Evolutionary conservation across 2,329 filamentous ascomycete genomes (phyloP).

Genomic region (Verruconis gallopava): DNA sequence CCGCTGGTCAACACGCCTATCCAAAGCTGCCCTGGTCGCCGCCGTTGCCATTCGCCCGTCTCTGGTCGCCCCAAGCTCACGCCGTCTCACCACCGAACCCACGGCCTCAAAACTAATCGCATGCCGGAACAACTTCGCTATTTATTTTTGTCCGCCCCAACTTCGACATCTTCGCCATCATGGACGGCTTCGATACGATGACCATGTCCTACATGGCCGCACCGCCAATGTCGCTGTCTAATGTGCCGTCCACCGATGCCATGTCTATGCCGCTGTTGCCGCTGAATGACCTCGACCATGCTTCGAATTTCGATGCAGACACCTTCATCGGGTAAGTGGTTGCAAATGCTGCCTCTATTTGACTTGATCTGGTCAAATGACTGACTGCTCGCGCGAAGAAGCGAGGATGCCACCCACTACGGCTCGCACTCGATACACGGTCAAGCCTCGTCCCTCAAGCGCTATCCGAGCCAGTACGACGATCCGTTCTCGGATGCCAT

Average conservation of each 20-base stretch:
- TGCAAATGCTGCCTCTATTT: neutral
- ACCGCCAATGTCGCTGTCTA: conserved; percentile 40
- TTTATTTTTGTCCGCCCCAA: neutral
- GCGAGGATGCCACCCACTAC: conserved; percentile 33
- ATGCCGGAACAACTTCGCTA: neutral
- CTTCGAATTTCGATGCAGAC: conserved; percentile 47
- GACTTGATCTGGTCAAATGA: neutral
- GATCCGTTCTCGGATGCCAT: conserved; percentile 39
- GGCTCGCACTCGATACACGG: conserved; percentile 18
- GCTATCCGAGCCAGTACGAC: conserved; percentile 37
- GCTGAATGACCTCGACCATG: conserved; percentile 44
- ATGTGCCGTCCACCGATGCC: conserved; percentile 30
- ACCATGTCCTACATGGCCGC: conserved; percentile 49
- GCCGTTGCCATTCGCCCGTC: too few species aligned
- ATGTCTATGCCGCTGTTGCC: conserved; percentile 31
- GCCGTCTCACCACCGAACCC: neutral
- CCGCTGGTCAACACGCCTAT: neutral
- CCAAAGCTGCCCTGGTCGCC: too few species aligned
- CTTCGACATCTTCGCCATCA: conserved; percentile 15
- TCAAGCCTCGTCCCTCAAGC: conserved; percentile 28
- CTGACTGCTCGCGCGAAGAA: conserved; percentile 20
- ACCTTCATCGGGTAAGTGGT: conserved; percentile 44
- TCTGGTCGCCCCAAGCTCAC: neutral
- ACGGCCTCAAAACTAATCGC: conserved; percentile 1
- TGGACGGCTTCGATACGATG: conserved; percentile 47